These are phyloP conservation scores for Vigna nakashimae DNA, from an alignment of 306 rosid species.

Conservation along the genomic window DNA sequence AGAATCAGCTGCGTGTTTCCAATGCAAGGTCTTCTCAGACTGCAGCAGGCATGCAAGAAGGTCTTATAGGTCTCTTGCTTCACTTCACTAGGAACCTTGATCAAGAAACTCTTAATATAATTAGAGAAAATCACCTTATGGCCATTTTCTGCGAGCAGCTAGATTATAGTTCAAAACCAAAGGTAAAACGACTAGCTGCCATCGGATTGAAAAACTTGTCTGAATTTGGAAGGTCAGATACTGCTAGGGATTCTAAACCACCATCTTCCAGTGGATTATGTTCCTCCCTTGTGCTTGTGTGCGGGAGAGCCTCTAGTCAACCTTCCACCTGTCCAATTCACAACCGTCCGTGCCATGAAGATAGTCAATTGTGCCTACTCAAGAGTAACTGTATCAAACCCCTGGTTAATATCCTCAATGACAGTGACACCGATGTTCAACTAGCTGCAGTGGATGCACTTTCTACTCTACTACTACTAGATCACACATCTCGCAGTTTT, in stretches of 20 bases:
- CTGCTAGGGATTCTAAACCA: slow-evolving; percentile 45
- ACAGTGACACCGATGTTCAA: slow-evolving; percentile 16
- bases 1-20: slow-evolving; percentile 45
- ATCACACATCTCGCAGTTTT: slow-evolving; percentile 9
- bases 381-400: slow-evolving; percentile 15
- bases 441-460: slow-evolving; percentile 34
- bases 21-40: slow-evolving; percentile 50
- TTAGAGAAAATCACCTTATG: slow-evolving; percentile 60
- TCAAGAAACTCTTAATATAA: slow-evolving; percentile 44
- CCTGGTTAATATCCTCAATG: not conserved
- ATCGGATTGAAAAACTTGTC: slow-evolving; percentile 61
- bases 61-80: slow-evolving; percentile 64
- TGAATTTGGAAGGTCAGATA: slow-evolving; percentile 51
- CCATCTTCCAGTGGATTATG: slow-evolving; percentile 1
- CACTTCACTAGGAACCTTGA: slow-evolving; percentile 53
- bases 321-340: slow-evolving; percentile 8
- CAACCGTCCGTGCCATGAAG: not conserved
- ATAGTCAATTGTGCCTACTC: slow-evolving; percentile 14
- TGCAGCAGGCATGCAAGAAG: slow-evolving; percentile 60
- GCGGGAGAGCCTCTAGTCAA: not conserved
- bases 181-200: slow-evolving; percentile 57
- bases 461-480: not conserved
- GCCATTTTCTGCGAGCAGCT: slow-evolving; percentile 57
- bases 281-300: not conserved
- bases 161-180: slow-evolving; percentile 55